These are phyloP conservation scores for Phytophthora sojae DNA, from an alignment of 352 stramenopile genomes.

Conservation along the genomic window DNA sequence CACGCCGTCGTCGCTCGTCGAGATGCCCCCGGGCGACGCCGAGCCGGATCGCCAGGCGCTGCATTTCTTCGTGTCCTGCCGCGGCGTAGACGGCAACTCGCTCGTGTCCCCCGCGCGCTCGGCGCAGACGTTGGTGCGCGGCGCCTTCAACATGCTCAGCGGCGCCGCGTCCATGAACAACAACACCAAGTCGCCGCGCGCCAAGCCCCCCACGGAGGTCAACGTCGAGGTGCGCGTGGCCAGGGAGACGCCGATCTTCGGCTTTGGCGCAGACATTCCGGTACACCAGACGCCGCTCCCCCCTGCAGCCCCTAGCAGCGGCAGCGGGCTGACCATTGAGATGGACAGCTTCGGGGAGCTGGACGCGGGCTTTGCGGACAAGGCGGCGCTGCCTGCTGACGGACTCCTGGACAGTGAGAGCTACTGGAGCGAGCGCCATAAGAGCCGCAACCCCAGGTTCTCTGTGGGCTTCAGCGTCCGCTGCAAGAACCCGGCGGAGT, in stretches of 20 bases:
- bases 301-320: background rate
- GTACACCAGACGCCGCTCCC: background rate
- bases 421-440: constrained; percentile 76
- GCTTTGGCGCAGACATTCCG: constrained; percentile 21
- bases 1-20: constrained; percentile 7
- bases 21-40: constrained; percentile 3
- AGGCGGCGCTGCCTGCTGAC: constrained; percentile 17
- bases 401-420: constrained; percentile 59
- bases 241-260: constrained; percentile 53
- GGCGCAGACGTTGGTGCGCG: constrained; percentile 77
- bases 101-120: constrained; percentile 57
- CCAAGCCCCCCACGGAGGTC: constrained; percentile 67
- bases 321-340: constrained; percentile 13
- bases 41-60: constrained; percentile 32
- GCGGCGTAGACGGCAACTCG: constrained; percentile 62
- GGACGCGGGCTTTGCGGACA: constrained; percentile 15
- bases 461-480: constrained; percentile 69
- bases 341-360: constrained; percentile 26
- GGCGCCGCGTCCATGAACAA: constrained; percentile 37
- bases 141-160: constrained; percentile 78
- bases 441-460: constrained; percentile 71
- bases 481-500: constrained; percentile 55
- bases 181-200: constrained; percentile 50
- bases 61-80: constrained; percentile 82
- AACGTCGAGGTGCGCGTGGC: constrained; percentile 73